phyloP scores from a whole-genome alignment of 176 grass and related monocot species.

The Luzula sylvatica region DNA sequence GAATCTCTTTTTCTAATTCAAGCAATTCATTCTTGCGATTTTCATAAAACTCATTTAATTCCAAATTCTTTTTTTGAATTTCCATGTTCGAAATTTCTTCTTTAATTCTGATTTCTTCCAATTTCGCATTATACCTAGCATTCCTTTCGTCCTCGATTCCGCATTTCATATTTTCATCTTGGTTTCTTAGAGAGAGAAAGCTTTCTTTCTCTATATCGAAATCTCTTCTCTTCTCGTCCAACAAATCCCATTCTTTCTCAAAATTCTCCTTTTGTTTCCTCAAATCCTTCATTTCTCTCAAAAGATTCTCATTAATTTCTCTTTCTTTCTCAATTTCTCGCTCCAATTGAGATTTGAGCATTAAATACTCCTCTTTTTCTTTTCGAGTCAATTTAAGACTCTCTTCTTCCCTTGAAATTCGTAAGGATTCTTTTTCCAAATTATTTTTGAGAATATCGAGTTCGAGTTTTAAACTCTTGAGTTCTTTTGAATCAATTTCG shows the following conservation, averaged over 20 bases:
- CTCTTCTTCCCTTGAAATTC: slow-evolving; percentile 51
- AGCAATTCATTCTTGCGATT: slow-evolving; percentile 15
- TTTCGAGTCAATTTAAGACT: slow-evolving; percentile 53
- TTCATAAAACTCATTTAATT: slow-evolving; percentile 7
- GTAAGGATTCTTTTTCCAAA: slow-evolving; percentile 49
- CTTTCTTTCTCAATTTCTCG: slow-evolving; percentile 79
- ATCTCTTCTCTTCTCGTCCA: slow-evolving; percentile 69
- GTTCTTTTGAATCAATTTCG: slow-evolving; percentile 25
- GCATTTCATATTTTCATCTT: too few species aligned
- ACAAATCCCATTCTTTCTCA: slow-evolving; percentile 86
- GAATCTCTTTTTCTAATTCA: slow-evolving; percentile 11
- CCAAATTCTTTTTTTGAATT: slow-evolving; percentile 8
- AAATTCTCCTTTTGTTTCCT: slow-evolving; percentile 59
- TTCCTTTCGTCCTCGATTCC: too few species aligned
- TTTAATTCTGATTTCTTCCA: not conserved
- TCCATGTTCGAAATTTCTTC: slow-evolving; percentile 15
- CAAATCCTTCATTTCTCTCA: slow-evolving; percentile 65
- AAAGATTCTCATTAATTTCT: slow-evolving; percentile 48
- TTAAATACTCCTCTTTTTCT: slow-evolving; percentile 56
- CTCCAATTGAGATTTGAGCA: slow-evolving; percentile 46
- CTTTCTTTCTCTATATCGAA: slow-evolving; percentile 15
- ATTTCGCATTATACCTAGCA: too few species aligned
- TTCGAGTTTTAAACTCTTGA: slow-evolving; percentile 37
- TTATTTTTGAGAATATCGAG: slow-evolving; percentile 41
- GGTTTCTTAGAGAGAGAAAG: not conserved